Evolutionary conservation across 805 yeast genomes (phyloP).

Genomic region (Nematodospora valgi): DNA sequence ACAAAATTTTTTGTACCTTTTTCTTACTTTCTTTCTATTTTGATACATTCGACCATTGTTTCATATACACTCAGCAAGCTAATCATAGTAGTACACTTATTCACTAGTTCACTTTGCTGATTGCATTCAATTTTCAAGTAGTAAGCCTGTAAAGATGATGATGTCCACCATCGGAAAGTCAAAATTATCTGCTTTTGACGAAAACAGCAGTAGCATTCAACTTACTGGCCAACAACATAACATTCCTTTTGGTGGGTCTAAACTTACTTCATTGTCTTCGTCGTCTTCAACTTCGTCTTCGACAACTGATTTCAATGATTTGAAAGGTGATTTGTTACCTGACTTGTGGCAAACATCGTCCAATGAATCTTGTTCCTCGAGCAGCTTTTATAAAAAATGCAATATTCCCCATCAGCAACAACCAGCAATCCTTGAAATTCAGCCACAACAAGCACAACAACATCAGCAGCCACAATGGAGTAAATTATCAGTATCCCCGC

Average conservation of each 20-base stretch:
- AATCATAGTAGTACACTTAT: no score
- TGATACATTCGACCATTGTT: no score
- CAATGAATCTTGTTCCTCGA: conserved; percentile 5
- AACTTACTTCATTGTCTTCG: conserved; percentile 3
- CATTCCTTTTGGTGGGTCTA: no score
- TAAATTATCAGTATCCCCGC: background rate
- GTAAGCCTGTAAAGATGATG: no score
- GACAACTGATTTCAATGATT: conserved; percentile 11
- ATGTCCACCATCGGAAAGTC: no score
- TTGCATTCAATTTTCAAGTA: no score
- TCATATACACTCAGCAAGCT: no score
- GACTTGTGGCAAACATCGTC: conserved; percentile 18
- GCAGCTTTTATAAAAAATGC: background rate
- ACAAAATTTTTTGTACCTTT: no score
- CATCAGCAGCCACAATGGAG: conserved; percentile 1
- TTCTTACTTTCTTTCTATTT: no score
- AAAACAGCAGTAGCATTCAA: background rate
- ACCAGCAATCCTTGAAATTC: no score
- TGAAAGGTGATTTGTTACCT: conserved; percentile 15
- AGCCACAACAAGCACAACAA: conserved; percentile 1
- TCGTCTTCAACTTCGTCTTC: conserved; percentile 8
- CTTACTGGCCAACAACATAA: background rate
- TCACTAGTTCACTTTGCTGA: no score
- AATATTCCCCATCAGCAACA: background rate
- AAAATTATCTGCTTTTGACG: no score